Base-by-base conservation (phyloP, 2,329 filamentous ascomycete species). In the Exophiala sideris region DNA sequence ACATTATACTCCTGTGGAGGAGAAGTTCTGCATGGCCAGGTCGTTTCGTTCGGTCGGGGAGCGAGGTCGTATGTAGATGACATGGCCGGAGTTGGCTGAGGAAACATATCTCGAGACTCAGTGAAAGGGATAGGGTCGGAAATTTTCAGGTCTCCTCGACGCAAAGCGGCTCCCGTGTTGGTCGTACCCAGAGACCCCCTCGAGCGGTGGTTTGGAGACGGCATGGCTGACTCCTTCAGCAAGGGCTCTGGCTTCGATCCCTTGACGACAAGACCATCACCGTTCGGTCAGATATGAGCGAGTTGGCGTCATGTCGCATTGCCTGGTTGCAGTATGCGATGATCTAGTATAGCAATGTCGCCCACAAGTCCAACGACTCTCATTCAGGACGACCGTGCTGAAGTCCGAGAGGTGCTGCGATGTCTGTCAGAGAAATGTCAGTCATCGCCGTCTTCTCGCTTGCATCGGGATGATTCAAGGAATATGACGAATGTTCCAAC, bases 101-200 rank as follows among this genome's bases (percentile, higher is more conserved):
- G 24, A 29, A 48, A 59, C 21, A 24, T 44, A 20, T 49, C 42
- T 64, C 44, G 44, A 10, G 40, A 48, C 14, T 53, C 48, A 32
- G 54, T 52, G 45, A 57, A 62, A 48, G 64, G 62, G 42, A 67
- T 57, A 14, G 65, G 65, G 39, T 65, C 61, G 10, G 67, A 68
- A 49, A 68, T 68, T 54, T 66, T 67, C 51, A 70, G 51, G 39
- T 69, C 65, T 24, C 62, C 64, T 35, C 65, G 59, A 20, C 62
- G 63, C 21, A 64, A 50, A 36, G 66, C 60, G 21, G 60, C 55
- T 4, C 58, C 54, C 10, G 64, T 62, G 21, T 21, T 48, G 18
- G 54, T 40, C 38, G 46, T 11, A 39, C 41, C 49, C 20, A 52
- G 16, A 4, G 57, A 60, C 3, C 21, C 45, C 20, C 48, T 35